Conservation (phyloP, 148 eudicot species). For the Fagopyrum homotropicum region DNA sequence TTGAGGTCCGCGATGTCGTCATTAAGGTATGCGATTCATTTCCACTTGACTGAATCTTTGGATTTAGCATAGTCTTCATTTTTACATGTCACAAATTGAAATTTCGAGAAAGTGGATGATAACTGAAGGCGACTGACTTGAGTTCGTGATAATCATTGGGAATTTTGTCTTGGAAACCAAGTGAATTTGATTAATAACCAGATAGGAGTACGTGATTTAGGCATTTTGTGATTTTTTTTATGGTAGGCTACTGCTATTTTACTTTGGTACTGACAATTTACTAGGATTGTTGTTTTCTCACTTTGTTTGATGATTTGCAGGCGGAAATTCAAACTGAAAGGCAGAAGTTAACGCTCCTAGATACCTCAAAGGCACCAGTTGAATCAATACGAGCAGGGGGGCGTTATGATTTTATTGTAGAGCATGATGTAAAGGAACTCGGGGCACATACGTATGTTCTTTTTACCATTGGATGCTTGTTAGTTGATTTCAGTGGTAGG, state of each 20-base stretch:
- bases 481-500: neutral
- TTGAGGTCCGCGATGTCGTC: constrained; percentile 68
- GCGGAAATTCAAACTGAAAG: constrained; percentile 99
- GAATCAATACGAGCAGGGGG: constrained; percentile 97
- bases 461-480: neutral
- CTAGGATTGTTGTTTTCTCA: neutral
- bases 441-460: constrained; percentile 93
- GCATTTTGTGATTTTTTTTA: neutral
- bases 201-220: neutral
- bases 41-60: constrained; percentile 6
- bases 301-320: constrained; percentile 30
- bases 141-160: neutral
- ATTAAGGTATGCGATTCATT: constrained; percentile 52
- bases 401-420: constrained; percentile 95
- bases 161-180: neutral
- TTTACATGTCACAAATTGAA: neutral
- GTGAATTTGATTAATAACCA: neutral
- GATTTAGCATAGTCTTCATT: neutral
- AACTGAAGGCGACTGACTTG: neutral
- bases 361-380: constrained; percentile 95
- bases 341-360: constrained; percentile 82
- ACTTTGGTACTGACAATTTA: neutral
- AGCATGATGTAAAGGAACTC: constrained; percentile 97
- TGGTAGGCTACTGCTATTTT: neutral
- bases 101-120: neutral